phyloP scores from a whole-genome alignment of 257 asterid genomes.

The Fraxinus anomala region DNA sequence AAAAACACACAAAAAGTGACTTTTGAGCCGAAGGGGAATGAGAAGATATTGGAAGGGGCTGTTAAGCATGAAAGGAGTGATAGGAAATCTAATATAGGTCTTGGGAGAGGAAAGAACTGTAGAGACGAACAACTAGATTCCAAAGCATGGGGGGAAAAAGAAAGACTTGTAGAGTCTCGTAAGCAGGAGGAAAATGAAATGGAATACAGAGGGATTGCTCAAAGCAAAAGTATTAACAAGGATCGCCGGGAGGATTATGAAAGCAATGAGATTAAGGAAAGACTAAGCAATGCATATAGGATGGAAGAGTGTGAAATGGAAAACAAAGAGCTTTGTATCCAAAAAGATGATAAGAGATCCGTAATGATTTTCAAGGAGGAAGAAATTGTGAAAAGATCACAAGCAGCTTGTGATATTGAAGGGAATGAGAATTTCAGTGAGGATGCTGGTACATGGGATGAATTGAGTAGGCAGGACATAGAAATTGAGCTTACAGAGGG shows the following conservation, averaged over 20 bases:
- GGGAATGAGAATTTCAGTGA: slow-evolving; percentile 28
- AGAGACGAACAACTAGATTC: slow-evolving; percentile 25
- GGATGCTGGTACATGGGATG: slow-evolving; percentile 37
- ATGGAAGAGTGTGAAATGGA: slow-evolving; percentile 30
- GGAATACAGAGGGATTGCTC: slow-evolving; percentile 24
- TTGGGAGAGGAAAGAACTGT: slow-evolving; percentile 32
- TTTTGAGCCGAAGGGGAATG: slow-evolving; percentile 30
- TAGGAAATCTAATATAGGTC: slow-evolving; percentile 29
- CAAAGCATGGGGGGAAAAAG: slow-evolving; percentile 31
- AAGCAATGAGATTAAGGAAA: slow-evolving; percentile 35
- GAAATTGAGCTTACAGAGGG: slow-evolving; percentile 36
- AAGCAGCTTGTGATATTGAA: slow-evolving; percentile 30
- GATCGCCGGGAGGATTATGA: slow-evolving; percentile 28
- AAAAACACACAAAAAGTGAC: slow-evolving; percentile 31
- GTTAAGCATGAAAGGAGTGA: slow-evolving; percentile 31
- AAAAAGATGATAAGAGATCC: slow-evolving; percentile 25
- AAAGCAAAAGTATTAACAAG: neutral
- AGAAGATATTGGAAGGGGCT: slow-evolving; percentile 22
- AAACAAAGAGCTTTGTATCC: slow-evolving; percentile 28
- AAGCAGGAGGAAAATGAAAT: slow-evolving; percentile 34
- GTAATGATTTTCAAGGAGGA: slow-evolving; percentile 18
- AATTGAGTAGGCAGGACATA: slow-evolving; percentile 33
- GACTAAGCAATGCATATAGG: slow-evolving; percentile 25
- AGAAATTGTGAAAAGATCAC: slow-evolving; percentile 27
- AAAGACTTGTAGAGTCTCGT: slow-evolving; percentile 30